These are phyloP conservation scores for Aphanomyces cochlioides DNA, from an alignment of 352 stramenopile species.

Conservation along the genomic window DNA sequence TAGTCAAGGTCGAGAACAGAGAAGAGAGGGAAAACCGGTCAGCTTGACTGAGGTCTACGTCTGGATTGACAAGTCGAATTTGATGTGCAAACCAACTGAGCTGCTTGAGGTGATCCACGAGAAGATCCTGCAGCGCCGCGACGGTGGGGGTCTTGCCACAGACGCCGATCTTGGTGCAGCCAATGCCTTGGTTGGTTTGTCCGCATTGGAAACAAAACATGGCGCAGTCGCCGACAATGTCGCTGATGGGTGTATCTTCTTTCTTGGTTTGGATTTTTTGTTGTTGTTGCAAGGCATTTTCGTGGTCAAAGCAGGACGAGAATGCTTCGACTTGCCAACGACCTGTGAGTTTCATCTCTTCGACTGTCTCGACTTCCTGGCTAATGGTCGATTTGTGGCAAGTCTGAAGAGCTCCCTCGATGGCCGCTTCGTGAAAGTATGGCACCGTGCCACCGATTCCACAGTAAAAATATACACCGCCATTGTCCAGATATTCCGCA, in stretches of 20 bases:
- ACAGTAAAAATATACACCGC: slow-evolving; percentile 29
- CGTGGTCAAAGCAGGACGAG: slow-evolving; percentile 22
- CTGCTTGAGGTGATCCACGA: slow-evolving; percentile 33
- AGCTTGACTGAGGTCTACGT: background rate
- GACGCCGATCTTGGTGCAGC: slow-evolving; percentile 54
- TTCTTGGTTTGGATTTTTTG: slow-evolving; percentile 26
- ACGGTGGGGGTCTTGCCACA: slow-evolving; percentile 63
- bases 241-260: slow-evolving; percentile 20
- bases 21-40: slow-evolving; percentile 28
- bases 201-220: slow-evolving; percentile 79
- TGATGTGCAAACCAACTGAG: slow-evolving; percentile 27
- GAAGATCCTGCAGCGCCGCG: slow-evolving; percentile 48
- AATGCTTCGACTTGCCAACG: slow-evolving; percentile 29
- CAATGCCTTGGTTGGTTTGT: slow-evolving; percentile 57
- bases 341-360: slow-evolving; percentile 18
- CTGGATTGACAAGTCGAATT: slow-evolving; percentile 13
- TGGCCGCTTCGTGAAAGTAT: slow-evolving; percentile 26
- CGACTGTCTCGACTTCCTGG: slow-evolving; percentile 7
- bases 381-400: slow-evolving; percentile 13
- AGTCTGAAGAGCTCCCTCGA: slow-evolving; percentile 6
- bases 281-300: slow-evolving; percentile 26
- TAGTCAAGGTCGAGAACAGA: slow-evolving; percentile 51
- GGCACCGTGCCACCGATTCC: slow-evolving; percentile 26
- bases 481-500: slow-evolving; percentile 26
- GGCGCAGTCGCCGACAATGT: slow-evolving; percentile 37